These are phyloP conservation scores for Circinella umbellata DNA, from an alignment of 371 early-diverging fungal genomes.

Conservation along the genomic window DNA sequence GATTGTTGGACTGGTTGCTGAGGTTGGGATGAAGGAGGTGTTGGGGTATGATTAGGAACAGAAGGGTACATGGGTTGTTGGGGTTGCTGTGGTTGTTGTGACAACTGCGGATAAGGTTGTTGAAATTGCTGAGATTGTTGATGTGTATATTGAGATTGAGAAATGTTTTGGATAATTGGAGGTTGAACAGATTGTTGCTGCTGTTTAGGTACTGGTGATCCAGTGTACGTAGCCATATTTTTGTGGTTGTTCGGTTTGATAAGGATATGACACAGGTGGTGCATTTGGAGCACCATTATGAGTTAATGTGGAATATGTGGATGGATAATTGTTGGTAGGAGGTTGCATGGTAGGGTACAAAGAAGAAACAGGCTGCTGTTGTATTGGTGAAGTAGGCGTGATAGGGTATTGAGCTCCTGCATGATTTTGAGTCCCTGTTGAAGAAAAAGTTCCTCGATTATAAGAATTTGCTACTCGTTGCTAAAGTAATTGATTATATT, in stretches of 20 bases:
- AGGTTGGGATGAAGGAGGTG: slow-evolving; percentile 4
- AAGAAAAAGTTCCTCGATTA: not conserved
- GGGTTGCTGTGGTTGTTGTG: slow-evolving; percentile 6
- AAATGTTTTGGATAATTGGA: not conserved
- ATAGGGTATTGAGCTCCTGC: not conserved
- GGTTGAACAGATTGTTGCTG: not conserved
- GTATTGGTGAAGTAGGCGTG: not conserved
- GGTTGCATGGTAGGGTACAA: slow-evolving; percentile 10
- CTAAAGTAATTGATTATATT: slow-evolving; percentile 81
- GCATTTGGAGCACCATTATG: slow-evolving; percentile 4
- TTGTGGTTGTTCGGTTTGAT: slow-evolving; percentile 1
- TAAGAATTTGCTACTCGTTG: slow-evolving; percentile 43
- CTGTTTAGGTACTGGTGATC: not conserved
- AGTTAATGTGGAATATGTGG: not conserved
- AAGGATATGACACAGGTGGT: not conserved
- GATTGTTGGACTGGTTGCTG: slow-evolving; percentile 16
- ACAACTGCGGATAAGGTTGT: slow-evolving; percentile 8
- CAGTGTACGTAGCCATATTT: not conserved
- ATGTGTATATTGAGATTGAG: not conserved
- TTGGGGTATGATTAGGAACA: slow-evolving; percentile 16
- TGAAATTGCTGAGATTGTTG: not conserved
- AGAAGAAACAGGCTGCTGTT: slow-evolving; percentile 1
- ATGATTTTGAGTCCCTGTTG: not conserved
- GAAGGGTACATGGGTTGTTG: slow-evolving; percentile 13
- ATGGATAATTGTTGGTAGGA: not conserved